Evolutionary conservation across 164 flowering plant genomes (phyloP).

Genomic region (Sedum album): DNA sequence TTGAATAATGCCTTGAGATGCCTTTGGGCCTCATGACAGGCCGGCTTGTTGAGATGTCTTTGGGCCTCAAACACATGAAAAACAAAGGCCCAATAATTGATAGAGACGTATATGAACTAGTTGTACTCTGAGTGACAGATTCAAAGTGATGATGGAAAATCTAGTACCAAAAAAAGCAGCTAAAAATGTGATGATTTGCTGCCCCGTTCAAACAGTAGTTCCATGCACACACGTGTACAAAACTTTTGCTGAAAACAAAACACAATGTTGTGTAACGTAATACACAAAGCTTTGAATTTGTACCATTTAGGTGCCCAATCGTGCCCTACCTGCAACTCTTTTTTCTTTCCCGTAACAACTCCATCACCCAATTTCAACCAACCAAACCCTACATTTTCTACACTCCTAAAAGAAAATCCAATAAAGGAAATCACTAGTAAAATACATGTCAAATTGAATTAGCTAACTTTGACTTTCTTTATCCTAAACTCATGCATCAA

Average conservation of each 20-base stretch:
- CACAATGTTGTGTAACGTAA: not conserved
- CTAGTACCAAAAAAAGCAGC: not conserved
- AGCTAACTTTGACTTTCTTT: not conserved
- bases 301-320: not conserved
- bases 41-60: too few relatives aligned
- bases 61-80: too few relatives aligned
- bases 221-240: not conserved
- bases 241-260: not conserved
- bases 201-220: not conserved
- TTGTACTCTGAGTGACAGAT: too few relatives aligned
- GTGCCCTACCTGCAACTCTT: not conserved
- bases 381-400: not conserved
- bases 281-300: slow-evolving; percentile 2
- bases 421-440: too few relatives aligned
- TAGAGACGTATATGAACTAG: too few relatives aligned
- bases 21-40: too few relatives aligned
- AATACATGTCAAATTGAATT: not conserved
- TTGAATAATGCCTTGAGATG: too few relatives aligned
- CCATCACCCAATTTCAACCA: not conserved
- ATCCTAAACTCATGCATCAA: not conserved
- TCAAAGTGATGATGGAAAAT: not conserved
- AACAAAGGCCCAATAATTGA: too few relatives aligned
- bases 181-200: not conserved
- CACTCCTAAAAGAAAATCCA: not conserved
- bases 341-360: not conserved